Evolutionary conservation across 2,329 filamentous ascomycete genomes (phyloP).

Genomic region (Sordariomycetes sp.): DNA sequence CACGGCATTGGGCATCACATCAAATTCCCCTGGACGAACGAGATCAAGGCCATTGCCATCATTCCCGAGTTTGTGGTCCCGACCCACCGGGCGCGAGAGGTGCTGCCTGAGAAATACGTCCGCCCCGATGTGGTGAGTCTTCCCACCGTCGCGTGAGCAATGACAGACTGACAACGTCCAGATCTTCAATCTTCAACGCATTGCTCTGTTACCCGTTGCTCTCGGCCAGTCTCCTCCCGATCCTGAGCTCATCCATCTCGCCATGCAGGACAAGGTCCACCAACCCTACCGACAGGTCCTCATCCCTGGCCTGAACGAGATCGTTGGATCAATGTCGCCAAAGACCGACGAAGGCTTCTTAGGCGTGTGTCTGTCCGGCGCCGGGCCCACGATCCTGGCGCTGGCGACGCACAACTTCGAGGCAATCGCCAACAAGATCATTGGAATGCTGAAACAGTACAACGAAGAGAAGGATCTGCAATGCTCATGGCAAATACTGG

Average conservation of each 20-base stretch:
- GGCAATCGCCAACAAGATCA: constrained; percentile 71
- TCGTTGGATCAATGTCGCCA: constrained; percentile 85
- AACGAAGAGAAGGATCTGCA: constrained; percentile 53
- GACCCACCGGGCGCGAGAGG: constrained; percentile 83
- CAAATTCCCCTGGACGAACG: constrained; percentile 85
- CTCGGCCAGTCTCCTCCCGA: constrained; percentile 85
- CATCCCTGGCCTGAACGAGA: constrained; percentile 85
- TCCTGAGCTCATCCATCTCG: constrained; percentile 87
- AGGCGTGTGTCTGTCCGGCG: constrained; percentile 90
- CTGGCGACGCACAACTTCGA: constrained; percentile 87
- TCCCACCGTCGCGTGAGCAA: not conserved
- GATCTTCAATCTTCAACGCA: constrained; percentile 89
- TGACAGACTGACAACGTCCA: constrained; percentile 15
- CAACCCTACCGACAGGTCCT: constrained; percentile 90
- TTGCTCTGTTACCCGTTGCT: constrained; percentile 82
- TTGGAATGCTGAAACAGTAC: constrained; percentile 59
- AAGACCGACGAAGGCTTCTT: constrained; percentile 78
- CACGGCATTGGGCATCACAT: constrained; percentile 91
- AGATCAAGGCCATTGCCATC: constrained; percentile 95
- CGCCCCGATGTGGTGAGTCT: constrained; percentile 69
- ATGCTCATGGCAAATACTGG: constrained; percentile 80
- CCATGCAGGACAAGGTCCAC: constrained; percentile 98
- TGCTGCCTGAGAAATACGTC: constrained; percentile 72
- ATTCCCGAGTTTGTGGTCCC: constrained; percentile 93
- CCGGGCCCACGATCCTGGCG: constrained; percentile 89